Evolutionary conservation across 1,284 basidiomycete genomes (phyloP).

Genomic region (Trametes versicolor): DNA sequence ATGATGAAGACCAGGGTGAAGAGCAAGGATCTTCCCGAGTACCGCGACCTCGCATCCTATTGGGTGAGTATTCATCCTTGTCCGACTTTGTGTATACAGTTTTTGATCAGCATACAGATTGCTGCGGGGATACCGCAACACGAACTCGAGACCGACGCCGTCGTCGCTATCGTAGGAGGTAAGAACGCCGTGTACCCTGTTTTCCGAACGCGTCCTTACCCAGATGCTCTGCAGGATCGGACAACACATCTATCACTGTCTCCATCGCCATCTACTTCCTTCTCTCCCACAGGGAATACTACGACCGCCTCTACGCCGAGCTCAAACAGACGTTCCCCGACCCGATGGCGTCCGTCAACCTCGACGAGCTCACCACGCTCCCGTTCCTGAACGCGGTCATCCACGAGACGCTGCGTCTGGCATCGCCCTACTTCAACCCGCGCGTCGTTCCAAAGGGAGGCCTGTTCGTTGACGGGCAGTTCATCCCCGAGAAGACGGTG

Average conservation of each 20-base stretch:
- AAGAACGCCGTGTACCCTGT: background rate
- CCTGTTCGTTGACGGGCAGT: conserved; percentile 27
- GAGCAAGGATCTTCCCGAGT: background rate
- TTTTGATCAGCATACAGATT: background rate
- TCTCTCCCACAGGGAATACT: conserved; percentile 25
- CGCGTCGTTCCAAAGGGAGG: conserved; percentile 38
- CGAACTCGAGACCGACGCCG: background rate
- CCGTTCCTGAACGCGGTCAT: conserved; percentile 41
- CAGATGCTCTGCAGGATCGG: conserved; percentile 21
- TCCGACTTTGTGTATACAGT: background rate
- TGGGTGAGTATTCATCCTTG: conserved; percentile 18
- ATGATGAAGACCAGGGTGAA: conserved; percentile 20
- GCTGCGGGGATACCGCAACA: background rate
- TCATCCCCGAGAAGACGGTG: conserved; percentile 41
- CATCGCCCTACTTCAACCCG: conserved; percentile 37
- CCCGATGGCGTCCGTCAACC: conserved; percentile 17
- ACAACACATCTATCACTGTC: conserved; percentile 33
- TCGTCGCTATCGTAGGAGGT: conserved; percentile 36
- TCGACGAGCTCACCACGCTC: conserved; percentile 28
- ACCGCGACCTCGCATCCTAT: conserved; percentile 29
- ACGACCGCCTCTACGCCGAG: conserved; percentile 35
- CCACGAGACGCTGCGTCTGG: conserved; percentile 38
- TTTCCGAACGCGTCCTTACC: background rate
- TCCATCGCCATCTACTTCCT: conserved; percentile 37
- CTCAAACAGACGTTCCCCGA: conserved; percentile 36